These are phyloP conservation scores for Musa acuminata DNA, from an alignment of 176 grass and related monocot species.

Conservation along the genomic window DNA sequence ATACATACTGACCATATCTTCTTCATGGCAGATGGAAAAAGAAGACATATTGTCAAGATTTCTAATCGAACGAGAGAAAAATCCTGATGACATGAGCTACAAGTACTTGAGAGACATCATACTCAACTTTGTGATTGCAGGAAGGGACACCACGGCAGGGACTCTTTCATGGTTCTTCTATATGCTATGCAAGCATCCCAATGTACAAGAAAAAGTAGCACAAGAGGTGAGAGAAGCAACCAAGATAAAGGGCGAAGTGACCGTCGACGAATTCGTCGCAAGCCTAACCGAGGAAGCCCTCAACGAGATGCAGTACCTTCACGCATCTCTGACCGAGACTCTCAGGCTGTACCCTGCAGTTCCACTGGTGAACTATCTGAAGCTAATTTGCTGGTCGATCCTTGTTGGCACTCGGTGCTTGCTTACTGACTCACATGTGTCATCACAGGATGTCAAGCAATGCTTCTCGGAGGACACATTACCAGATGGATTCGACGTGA, in stretches of 20 bases:
- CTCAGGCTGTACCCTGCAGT: constrained; percentile 3
- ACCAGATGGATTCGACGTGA: constrained; percentile 2
- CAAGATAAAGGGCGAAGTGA: neutral
- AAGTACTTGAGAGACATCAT: constrained; percentile 5
- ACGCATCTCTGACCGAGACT: neutral
- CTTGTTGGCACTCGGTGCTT: no score
- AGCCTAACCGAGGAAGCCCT: neutral
- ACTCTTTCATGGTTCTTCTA: constrained; percentile 2
- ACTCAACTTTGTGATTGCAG: neutral
- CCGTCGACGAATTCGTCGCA: neutral
- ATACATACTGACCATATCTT: neutral
- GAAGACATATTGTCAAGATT: constrained; percentile 5
- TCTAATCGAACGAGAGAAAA: neutral
- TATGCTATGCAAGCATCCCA: constrained; percentile 5
- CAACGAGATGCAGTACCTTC: constrained; percentile 3
- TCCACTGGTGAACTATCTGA: neutral
- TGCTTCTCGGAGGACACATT: neutral
- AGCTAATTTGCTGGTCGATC: neutral
- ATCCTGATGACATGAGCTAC: neutral
- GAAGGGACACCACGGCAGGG: neutral
- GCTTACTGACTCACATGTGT: neutral
- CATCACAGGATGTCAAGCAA: neutral
- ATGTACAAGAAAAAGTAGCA: neutral
- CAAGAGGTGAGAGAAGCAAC: neutral
- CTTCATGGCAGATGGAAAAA: neutral